These are phyloP conservation scores for Tulasnella sp. DNA, from an alignment of 768 basidiomycete species.

Conservation along the genomic window DNA sequence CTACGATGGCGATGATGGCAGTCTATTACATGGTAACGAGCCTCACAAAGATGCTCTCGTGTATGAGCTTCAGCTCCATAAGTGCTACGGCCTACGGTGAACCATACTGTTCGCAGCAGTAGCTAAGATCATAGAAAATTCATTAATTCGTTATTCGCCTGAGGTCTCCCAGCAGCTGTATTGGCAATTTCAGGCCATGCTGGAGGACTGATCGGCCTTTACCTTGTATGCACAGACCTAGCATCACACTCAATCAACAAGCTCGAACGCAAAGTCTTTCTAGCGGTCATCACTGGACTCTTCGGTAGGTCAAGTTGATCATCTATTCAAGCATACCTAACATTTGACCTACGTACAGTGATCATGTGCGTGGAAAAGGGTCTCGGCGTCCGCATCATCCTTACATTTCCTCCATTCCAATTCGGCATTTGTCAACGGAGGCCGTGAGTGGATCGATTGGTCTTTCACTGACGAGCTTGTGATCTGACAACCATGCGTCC, in stretches of 20 bases:
- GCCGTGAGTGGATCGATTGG: neutral
- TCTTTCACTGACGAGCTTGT: neutral
- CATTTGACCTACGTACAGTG: neutral
- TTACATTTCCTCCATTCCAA: neutral
- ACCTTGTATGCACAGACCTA: neutral
- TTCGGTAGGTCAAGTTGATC: neutral
- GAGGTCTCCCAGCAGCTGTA: neutral
- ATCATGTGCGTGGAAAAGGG: neutral
- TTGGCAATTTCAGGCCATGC: neutral
- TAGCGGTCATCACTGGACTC: neutral
- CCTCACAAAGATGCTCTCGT: neutral
- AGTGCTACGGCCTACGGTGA: neutral
- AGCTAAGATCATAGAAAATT: neutral
- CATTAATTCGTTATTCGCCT: neutral
- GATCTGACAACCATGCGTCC: neutral
- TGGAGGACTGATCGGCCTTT: neutral
- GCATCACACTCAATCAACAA: too few species aligned
- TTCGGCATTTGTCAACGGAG: conserved; percentile 1
- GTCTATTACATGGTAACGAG: neutral
- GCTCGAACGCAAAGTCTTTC: neutral
- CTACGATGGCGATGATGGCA: neutral
- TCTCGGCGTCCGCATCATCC: neutral
- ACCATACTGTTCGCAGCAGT: neutral
- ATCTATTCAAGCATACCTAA: neutral
- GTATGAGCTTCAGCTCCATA: neutral